These are phyloP conservation scores for Backusella tarrabulga DNA, from an alignment of 192 early-diverging fungal species.

Conservation along the genomic window DNA sequence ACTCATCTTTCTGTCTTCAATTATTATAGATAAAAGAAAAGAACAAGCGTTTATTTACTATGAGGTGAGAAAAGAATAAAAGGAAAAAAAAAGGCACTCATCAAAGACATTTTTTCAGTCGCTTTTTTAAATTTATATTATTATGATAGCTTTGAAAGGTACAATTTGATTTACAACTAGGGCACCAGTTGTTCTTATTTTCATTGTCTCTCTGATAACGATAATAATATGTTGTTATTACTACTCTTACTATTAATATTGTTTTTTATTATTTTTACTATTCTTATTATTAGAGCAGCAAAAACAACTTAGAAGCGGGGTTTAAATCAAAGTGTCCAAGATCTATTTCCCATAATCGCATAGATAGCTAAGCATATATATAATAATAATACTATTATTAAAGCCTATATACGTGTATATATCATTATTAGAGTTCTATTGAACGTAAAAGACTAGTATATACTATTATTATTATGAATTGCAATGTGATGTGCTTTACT, in stretches of 20 bases:
- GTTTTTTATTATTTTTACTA: too few species aligned
- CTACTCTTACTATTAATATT: too few species aligned
- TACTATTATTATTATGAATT: neutral
- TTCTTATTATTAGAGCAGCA: too few species aligned
- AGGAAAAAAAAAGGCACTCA: neutral
- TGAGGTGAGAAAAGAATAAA: neutral
- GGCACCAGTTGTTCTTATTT: neutral
- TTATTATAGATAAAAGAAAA: neutral
- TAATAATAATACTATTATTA: neutral
- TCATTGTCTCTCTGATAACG: too few species aligned
- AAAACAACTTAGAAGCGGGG: too few species aligned
- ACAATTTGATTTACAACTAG: neutral
- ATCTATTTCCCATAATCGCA: too few species aligned
- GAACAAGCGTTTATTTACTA: neutral
- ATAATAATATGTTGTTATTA: too few species aligned
- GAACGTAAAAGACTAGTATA: neutral
- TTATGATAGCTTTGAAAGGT: neutral
- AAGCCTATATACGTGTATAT: neutral
- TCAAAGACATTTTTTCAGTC: neutral
- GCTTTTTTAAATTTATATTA: neutral
- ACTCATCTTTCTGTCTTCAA: conserved; percentile 23
- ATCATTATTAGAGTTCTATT: neutral
- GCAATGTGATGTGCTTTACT: neutral
- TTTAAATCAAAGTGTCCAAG: too few species aligned
- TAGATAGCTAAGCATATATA: too few species aligned